Evolutionary conservation across 805 yeast genomes (phyloP), one percentile per base, ranked within the genome.

Genomic region (Teunomyces cretensis): DNA sequence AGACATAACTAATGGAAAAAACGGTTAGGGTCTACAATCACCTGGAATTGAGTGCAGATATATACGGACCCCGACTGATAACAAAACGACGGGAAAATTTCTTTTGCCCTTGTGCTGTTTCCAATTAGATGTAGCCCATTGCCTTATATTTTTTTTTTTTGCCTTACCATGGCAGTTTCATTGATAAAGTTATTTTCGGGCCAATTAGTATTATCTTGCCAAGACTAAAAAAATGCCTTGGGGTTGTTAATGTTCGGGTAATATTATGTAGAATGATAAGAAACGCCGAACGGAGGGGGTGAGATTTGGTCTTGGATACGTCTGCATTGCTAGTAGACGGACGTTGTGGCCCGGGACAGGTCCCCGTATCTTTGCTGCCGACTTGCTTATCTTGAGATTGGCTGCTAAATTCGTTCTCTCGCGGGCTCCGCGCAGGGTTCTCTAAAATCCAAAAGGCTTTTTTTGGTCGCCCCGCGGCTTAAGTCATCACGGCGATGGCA

Each of bases 161-260:
- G 33, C 11, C 19, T 17, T 19, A 30, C 28, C 32, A 38, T 38
- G 24, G 16, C 19, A 27, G 9, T 27, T 27, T n/a, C 15, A 19
- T 9, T 31, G 11, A 15, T 27, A n/a, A 14, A 17, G 24, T 38
- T 38, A 15, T 19, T 19, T 19, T 30, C 24, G 41, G 32, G n/a
- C 41, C 22, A 38, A 27, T 35, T 35, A 13, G 38, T n/a, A 24
- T 12, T 14, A 35, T 19, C 38, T 33, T 35, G 38, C 38, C 38
- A 35, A 35, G 38, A 9, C 28, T 13, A 22, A 35, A 19, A 26
- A 35, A 19, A 12, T 22, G 38, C 38, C 38, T 19, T 35, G 28
- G 7, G 38, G 9, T 22, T 33, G 19, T 19, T 19, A 22, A 16
- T 35, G 9, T 12, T 13, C 38, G n/a, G 22, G 38, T 26, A 26